A percentile compares a stretch with the other conserved stretches of the same genome.
These are phyloP conservation scores for Solanum chmielewskii DNA, from an alignment of 257 asterid species.

Conservation along the genomic window DNA sequence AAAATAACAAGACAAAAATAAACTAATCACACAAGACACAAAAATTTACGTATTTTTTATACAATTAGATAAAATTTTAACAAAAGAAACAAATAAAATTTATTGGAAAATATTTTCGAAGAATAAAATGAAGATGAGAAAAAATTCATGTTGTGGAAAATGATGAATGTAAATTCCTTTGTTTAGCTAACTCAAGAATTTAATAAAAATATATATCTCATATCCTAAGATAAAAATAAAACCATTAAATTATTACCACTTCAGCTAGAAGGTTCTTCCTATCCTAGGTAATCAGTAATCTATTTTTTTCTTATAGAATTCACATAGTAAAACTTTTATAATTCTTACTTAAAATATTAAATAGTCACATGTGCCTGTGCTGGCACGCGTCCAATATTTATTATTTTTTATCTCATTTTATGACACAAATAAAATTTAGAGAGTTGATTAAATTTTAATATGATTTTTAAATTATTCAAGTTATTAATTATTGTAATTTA, in stretches of 20 bases:
- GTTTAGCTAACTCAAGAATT: not conserved
- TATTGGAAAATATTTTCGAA: not conserved
- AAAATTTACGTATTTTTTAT: no score
- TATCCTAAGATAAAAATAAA: not conserved
- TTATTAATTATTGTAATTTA: no score
- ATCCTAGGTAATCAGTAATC: not conserved
- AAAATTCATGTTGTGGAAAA: not conserved
- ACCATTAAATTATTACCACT: not conserved
- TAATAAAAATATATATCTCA: not conserved
- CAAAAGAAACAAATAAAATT: not conserved
- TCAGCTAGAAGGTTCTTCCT: not conserved
- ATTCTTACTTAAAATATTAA: not conserved
- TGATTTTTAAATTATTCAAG: no score
- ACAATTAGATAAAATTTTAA: no score
- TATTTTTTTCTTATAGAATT: not conserved
- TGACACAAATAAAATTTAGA: no score
- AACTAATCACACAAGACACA: no score
- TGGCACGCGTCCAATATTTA: no score
- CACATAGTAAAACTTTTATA: not conserved
- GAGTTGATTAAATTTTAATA: no score
- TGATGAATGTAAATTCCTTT: not conserved
- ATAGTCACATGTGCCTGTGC: no score
- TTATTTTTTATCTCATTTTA: no score
- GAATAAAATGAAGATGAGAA: not conserved
- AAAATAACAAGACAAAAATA: not conserved